These are phyloP conservation scores for Diospyros lotus DNA, from an alignment of 148 eudicot genomes.

Conservation along the genomic window DNA sequence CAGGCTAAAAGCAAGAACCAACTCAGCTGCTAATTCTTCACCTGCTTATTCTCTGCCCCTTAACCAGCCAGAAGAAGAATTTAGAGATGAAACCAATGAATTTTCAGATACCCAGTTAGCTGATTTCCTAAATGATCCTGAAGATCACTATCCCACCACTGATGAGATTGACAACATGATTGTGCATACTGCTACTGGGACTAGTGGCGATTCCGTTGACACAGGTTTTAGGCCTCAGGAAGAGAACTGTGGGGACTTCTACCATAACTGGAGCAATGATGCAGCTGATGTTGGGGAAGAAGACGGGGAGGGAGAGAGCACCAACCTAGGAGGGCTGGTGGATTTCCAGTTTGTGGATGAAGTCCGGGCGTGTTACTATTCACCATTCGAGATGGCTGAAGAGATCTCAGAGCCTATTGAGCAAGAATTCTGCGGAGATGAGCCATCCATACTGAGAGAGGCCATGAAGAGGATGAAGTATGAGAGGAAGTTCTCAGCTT, in stretches of 20 bases:
- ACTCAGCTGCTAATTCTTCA: conserved; percentile 12
- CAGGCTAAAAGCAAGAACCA: conserved; percentile 35
- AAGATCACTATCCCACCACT: conserved; percentile 4
- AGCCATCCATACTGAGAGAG: conserved; percentile 29
- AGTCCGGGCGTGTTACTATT: conserved; percentile 20
- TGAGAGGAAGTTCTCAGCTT: conserved; percentile 41
- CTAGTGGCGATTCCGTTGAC: background rate
- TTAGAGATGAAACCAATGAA: conserved; percentile 10
- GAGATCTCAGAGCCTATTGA: conserved; percentile 19
- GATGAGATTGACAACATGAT: background rate
- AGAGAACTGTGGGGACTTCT: background rate
- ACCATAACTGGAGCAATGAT: background rate
- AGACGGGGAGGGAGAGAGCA: conserved; percentile 5
- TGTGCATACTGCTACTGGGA: background rate
- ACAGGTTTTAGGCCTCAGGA: conserved; percentile 12
- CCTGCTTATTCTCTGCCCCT: conserved; percentile 1
- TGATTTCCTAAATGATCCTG: conserved; percentile 35
- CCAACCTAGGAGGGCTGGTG: conserved; percentile 7
- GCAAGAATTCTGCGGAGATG: conserved; percentile 22
- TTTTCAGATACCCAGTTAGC: conserved; percentile 27
- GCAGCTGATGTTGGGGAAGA: conserved; percentile 17
- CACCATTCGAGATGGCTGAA: conserved; percentile 37
- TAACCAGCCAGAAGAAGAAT: conserved; percentile 16
- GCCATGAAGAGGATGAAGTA: conserved; percentile 43
- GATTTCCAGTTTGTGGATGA: conserved; percentile 38